phyloP scores from a whole-genome alignment of 2,329 filamentous ascomycete genomes.

The Leptographium lundbergii region DNA sequence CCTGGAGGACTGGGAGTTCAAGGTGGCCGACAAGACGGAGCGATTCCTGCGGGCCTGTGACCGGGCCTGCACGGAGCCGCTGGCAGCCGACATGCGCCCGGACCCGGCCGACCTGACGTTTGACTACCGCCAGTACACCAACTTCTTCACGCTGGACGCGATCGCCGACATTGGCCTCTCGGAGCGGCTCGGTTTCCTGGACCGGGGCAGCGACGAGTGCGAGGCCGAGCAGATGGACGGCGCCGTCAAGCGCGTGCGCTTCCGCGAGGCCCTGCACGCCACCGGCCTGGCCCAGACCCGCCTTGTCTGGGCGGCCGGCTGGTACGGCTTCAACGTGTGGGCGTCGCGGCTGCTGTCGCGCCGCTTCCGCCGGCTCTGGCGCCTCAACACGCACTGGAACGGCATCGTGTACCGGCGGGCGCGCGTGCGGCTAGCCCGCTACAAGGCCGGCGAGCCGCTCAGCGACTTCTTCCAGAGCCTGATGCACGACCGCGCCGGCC shows the following conservation, averaged over 20 bases:
- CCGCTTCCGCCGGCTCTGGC: constrained; percentile 25
- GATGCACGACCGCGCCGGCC: constrained; percentile 33
- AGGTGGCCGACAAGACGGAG: constrained; percentile 37
- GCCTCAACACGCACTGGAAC: constrained; percentile 29
- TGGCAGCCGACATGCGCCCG: constrained; percentile 16
- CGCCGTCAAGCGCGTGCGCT: constrained; percentile 28
- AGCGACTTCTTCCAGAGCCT: constrained; percentile 46
- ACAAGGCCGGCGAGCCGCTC: constrained; percentile 38
- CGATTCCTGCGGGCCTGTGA: constrained; percentile 32
- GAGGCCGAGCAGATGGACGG: constrained; percentile 34
- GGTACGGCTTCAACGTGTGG: constrained; percentile 34
- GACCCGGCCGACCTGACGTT: constrained; percentile 28
- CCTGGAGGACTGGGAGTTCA: constrained; percentile 40
- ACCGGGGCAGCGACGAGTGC: constrained; percentile 28
- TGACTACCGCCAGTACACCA: constrained; percentile 37
- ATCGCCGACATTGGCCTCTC: constrained; percentile 38
- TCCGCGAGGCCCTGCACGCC: constrained; percentile 37
- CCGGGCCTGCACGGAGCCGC: constrained; percentile 23
- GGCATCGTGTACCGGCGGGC: constrained; percentile 35
- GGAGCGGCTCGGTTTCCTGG: constrained; percentile 30
- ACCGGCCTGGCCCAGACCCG: constrained; percentile 36
- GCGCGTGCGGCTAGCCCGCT: constrained; percentile 28
- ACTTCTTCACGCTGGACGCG: constrained; percentile 29
- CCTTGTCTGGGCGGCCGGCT: constrained; percentile 36
- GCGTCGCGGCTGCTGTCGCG: constrained; percentile 31